A percentile compares a stretch with the other conserved stretches of the same genome.
Conservation (phyloP, 352 stramenopile species). For the Phytophthora fragariaefolia region DNA sequence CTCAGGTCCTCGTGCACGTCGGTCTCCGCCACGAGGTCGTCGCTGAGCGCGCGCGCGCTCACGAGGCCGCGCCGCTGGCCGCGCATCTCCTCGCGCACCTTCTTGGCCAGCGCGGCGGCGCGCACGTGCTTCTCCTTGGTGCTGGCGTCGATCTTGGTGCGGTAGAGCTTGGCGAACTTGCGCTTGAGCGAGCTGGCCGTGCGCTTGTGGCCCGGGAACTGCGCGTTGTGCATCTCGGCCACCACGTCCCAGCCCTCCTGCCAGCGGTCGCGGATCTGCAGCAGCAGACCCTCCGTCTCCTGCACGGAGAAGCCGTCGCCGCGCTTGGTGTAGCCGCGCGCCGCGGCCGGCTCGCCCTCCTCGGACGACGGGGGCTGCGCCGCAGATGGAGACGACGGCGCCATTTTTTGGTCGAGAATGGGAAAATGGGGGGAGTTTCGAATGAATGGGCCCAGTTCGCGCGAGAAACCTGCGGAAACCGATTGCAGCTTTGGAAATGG, state of each 20-base stretch:
- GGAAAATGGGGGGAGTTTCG: slow-evolving; percentile 8
- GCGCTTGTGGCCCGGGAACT: slow-evolving; percentile 43
- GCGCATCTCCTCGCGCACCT: slow-evolving; percentile 47
- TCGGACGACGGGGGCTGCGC: slow-evolving; percentile 3
- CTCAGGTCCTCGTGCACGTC: slow-evolving; percentile 26
- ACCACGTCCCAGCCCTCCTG: slow-evolving; percentile 45
- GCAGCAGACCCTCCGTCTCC: slow-evolving; percentile 38
- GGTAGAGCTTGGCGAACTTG: slow-evolving; percentile 49
- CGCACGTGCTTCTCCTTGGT: slow-evolving; percentile 40
- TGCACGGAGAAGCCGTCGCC: slow-evolving; percentile 44
- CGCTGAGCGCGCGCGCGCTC: slow-evolving; percentile 8
- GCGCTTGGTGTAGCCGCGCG: slow-evolving; percentile 32
- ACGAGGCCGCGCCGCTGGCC: slow-evolving; percentile 30
- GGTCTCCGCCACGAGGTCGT: slow-evolving; percentile 22
- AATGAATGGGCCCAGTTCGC: background rate
- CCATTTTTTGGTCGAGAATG: slow-evolving; percentile 45
- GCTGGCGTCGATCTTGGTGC: slow-evolving; percentile 26
- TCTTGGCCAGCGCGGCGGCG: slow-evolving; percentile 30
- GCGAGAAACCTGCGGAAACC: no score
- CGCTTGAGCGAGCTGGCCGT: slow-evolving; percentile 43
- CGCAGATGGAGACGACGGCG: slow-evolving; percentile 19
- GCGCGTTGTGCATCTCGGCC: slow-evolving; percentile 41
- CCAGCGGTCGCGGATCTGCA: slow-evolving; percentile 37
- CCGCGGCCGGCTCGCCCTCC: slow-evolving; percentile 7
- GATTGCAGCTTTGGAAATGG: no score